These are phyloP conservation scores for Tolypocladium amazonense DNA, from an alignment of 2,329 filamentous ascomycete genomes.

Conservation along the genomic window DNA sequence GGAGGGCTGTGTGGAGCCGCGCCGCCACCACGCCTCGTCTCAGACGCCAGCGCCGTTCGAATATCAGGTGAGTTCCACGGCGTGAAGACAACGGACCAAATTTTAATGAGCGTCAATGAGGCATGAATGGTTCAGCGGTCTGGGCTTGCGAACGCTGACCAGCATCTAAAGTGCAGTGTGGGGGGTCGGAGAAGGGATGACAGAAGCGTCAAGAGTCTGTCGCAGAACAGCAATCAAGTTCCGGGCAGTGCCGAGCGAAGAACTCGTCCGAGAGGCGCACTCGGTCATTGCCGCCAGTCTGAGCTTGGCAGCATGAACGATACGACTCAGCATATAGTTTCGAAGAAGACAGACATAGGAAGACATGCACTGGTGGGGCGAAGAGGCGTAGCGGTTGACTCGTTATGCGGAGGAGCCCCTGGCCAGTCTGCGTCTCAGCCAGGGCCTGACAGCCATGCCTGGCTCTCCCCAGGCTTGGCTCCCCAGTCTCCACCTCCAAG, in stretches of 20 bases:
- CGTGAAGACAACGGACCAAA: background rate
- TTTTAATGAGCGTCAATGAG: background rate
- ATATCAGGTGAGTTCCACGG: background rate
- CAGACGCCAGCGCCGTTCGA: background rate
- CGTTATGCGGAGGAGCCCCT: background rate
- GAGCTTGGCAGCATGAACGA: background rate
- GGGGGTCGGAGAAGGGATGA: background rate
- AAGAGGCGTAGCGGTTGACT: background rate
- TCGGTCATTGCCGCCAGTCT: background rate
- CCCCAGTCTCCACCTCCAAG: too few relatives aligned
- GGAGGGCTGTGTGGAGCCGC: background rate
- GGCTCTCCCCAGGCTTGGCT: too few relatives aligned
- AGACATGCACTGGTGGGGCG: too few relatives aligned
- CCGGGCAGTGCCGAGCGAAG: background rate
- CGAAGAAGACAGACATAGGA: background rate
- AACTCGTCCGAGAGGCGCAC: background rate
- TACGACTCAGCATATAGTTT: background rate
- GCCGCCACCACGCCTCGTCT: background rate
- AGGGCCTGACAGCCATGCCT: too few relatives aligned
- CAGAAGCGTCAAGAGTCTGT: too few relatives aligned
- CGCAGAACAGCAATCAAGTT: background rate
- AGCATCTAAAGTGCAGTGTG: background rate
- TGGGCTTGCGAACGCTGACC: too few relatives aligned
- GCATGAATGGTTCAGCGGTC: background rate
- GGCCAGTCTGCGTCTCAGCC: background rate